Conservation (phyloP, 768 basidiomycete genomes). For the Lactarius quietus region DNA sequence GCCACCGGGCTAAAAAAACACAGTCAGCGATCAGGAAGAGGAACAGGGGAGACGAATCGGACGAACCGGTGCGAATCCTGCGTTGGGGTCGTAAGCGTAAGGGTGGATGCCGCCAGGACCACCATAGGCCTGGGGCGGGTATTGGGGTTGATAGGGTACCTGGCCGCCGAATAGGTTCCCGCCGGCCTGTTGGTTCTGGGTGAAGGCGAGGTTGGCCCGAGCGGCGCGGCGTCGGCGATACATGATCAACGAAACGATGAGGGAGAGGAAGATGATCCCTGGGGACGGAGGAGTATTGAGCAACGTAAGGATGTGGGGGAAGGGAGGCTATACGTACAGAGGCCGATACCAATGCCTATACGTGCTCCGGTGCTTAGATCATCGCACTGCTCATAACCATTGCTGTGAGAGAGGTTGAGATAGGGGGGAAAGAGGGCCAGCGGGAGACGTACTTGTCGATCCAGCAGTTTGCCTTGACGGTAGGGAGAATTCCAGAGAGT, state of each 20-base stretch:
- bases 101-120: not conserved
- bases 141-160: not conserved
- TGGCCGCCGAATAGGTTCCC: not conserved
- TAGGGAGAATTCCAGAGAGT: not conserved
- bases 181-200: not conserved
- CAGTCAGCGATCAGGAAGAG: not conserved
- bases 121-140: constrained; percentile 9
- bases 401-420: not conserved
- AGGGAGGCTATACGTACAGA: not conserved
- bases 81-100: not conserved
- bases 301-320: not conserved
- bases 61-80: constrained; percentile 14
- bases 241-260: not conserved
- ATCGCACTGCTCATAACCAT: not conserved
- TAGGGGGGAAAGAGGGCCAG: not conserved
- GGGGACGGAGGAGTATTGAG: not conserved
- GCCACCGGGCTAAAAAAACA: not conserved
- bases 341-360: not conserved
- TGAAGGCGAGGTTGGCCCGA: constrained; percentile 2
- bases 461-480: constrained; percentile 10
- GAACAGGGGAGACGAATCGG: not conserved
- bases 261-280: constrained; percentile 1
- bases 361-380: constrained; percentile 7
- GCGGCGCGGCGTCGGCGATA: constrained; percentile 7
- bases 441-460: not conserved